phyloP scores from a whole-genome alignment of 352 stramenopile species.

The Achlya hypogyna region DNA sequence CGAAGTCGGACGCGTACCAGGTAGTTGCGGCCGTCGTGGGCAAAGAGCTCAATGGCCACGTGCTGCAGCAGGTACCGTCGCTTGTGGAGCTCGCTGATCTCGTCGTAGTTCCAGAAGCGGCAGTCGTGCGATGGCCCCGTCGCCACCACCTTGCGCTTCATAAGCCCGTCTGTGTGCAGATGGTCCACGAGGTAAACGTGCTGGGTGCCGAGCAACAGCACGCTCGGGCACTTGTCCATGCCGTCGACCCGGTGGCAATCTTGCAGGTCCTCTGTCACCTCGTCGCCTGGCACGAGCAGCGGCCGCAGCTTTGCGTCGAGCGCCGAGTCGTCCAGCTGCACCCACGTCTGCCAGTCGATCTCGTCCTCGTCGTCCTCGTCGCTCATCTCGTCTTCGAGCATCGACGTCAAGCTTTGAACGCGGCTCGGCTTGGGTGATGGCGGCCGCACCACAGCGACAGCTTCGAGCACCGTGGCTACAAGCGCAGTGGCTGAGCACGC shows the following conservation, averaged over 20 bases:
- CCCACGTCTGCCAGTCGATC: constrained; percentile 13
- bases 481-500: not conserved
- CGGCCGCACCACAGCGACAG: not conserved
- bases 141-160: not conserved
- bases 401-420: not conserved
- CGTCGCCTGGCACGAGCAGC: constrained; percentile 51
- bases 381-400: constrained; percentile 18
- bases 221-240: constrained; percentile 64
- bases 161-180: constrained; percentile 22
- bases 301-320: constrained; percentile 62
- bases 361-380: constrained; percentile 27
- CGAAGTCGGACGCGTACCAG: constrained; percentile 30
- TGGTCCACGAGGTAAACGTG: constrained; percentile 70
- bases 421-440: not conserved
- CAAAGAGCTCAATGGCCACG: constrained; percentile 68
- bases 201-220: constrained; percentile 58
- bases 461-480: not conserved
- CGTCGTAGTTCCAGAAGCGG: constrained; percentile 64
- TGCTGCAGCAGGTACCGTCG: constrained; percentile 63
- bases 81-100: constrained; percentile 68
- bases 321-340: constrained; percentile 25
- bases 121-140: constrained; percentile 35
- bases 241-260: constrained; percentile 65
- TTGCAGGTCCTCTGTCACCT: constrained; percentile 45
- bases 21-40: constrained; percentile 61